phyloP scores from a whole-genome alignment of 306 rosid species.

The Cucumis melo region DNA sequence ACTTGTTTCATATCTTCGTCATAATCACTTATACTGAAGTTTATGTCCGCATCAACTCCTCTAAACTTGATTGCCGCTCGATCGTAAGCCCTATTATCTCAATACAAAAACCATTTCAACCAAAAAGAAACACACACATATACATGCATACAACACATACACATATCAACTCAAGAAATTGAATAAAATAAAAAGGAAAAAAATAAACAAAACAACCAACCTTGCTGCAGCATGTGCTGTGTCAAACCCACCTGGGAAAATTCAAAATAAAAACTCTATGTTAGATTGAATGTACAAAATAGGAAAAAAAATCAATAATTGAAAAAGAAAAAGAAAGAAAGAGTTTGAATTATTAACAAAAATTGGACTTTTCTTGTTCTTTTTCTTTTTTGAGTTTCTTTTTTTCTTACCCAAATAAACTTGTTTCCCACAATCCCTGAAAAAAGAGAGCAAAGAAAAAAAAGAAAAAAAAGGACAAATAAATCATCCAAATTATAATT shows the following conservation, averaged over 20 bases:
- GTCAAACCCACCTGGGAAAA: constrained; percentile 38
- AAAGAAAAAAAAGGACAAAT: not conserved
- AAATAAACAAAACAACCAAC: constrained; percentile 2
- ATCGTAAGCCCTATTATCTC: constrained; percentile 31
- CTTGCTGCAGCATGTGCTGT: constrained; percentile 48
- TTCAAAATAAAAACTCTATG: not conserved
- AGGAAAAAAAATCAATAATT: not conserved
- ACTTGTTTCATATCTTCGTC: constrained; percentile 41
- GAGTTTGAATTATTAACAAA: not conserved
- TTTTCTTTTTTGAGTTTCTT: not conserved
- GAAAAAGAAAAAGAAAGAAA: not conserved
- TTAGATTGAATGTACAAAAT: not conserved
- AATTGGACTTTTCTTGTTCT: not conserved
- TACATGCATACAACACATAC: too few relatives aligned
- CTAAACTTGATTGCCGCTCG: constrained; percentile 49
- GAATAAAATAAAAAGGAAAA: not conserved
- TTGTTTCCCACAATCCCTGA: constrained; percentile 56
- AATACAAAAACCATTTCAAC: not conserved
- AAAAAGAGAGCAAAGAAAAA: not conserved
- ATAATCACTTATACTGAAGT: constrained; percentile 26
- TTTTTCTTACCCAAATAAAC: constrained; percentile 33
- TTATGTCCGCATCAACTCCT: constrained; percentile 48
- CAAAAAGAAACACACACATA: not conserved
- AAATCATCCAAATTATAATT: not conserved
- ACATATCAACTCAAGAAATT: not conserved